phyloP scores from a whole-genome alignment of 2,329 filamentous ascomycete species.

The Tolypocladium inflatum region DNA sequence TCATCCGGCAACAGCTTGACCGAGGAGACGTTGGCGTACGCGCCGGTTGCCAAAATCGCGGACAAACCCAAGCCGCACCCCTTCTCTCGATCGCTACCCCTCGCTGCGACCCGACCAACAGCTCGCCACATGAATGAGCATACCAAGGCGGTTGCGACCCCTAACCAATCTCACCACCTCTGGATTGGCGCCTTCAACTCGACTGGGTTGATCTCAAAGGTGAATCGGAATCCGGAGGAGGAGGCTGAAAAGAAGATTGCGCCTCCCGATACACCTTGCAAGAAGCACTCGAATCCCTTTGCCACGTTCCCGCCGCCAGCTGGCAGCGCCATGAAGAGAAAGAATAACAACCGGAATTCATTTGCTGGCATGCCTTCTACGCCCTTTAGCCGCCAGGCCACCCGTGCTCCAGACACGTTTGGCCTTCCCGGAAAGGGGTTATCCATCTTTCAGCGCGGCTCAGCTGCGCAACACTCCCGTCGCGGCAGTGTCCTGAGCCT shows the following conservation, averaged over 20 bases:
- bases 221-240: conserved; percentile 74
- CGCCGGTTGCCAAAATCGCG: conserved; percentile 15
- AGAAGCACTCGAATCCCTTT: conserved; percentile 66
- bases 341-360: conserved; percentile 55
- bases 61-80: conserved; percentile 20
- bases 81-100: conserved; percentile 28
- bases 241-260: conserved; percentile 48
- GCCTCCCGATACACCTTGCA: conserved; percentile 94
- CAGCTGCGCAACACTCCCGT: conserved; percentile 32
- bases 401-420: conserved; percentile 35
- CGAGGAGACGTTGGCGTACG: conserved; percentile 49
- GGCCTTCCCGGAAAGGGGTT: conserved; percentile 50
- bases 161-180: conserved; percentile 47
- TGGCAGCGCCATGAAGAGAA: conserved; percentile 53
- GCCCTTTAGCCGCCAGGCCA: conserved; percentile 59
- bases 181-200: conserved; percentile 83
- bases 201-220: conserved; percentile 89
- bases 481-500: conserved; percentile 69
- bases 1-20: conserved; percentile 71
- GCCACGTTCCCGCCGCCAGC: conserved; percentile 52
- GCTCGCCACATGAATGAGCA: conserved; percentile 18
- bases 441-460: conserved; percentile 55
- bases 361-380: conserved; percentile 69
- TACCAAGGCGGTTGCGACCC: conserved; percentile 27
- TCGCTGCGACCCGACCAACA: conserved; percentile 26